Evolutionary conservation across 1,284 basidiomycete species (phyloP).

Genomic region (Coniophora puteana): DNA sequence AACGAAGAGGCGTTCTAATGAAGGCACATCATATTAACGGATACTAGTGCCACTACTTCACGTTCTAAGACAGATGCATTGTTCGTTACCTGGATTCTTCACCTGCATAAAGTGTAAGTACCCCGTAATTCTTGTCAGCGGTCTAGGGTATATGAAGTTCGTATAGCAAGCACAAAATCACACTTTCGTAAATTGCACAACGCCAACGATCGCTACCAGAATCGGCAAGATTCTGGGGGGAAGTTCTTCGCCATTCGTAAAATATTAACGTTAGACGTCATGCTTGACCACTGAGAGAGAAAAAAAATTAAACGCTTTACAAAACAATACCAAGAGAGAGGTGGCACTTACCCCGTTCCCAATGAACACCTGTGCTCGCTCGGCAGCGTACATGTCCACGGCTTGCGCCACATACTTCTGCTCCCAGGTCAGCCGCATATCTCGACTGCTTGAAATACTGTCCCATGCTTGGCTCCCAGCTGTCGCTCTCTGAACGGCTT

Average conservation of each 20-base stretch:
- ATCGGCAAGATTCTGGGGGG: conserved; percentile 19
- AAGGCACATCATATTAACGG: no score
- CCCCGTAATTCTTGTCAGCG: no score
- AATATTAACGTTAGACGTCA: conserved; percentile 52
- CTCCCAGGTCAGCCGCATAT: conserved; percentile 33
- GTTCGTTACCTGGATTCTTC: no score
- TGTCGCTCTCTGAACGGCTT: conserved; percentile 24
- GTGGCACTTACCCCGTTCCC: conserved; percentile 34
- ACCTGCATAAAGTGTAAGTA: no score
- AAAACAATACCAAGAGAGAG: not conserved
- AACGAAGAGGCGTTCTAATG: no score
- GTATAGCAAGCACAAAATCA: no score
- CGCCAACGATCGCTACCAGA: conserved; percentile 12
- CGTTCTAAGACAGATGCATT: no score
- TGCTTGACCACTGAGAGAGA: conserved; percentile 46
- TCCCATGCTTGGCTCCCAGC: conserved; percentile 38
- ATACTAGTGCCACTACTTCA: no score
- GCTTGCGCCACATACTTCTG: conserved; percentile 35
- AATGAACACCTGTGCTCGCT: conserved; percentile 39
- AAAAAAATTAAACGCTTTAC: conserved; percentile 5
- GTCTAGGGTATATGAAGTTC: no score
- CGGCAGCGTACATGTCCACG: conserved; percentile 43
- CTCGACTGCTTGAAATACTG: conserved; percentile 34
- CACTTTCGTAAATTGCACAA: no score
- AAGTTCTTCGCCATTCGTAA: conserved; percentile 35